Evolutionary conservation across 805 yeast species (phyloP), one percentile per base, ranked within the genome.

Genomic region (Cyberlindnera samutprakarnensis): DNA sequence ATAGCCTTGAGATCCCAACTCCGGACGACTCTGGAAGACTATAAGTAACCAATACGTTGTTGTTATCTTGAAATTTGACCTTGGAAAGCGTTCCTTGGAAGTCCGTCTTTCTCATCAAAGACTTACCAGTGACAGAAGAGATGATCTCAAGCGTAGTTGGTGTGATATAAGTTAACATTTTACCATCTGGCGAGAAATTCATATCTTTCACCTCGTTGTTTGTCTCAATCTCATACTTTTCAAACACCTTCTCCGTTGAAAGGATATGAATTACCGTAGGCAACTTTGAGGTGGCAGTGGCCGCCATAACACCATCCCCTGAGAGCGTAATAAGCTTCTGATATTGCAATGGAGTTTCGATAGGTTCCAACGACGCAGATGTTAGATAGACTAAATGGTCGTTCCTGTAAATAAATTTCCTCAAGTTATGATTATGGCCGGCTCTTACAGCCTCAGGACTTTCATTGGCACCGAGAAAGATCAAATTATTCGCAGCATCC

Each of bases 391-490:
- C 70, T 50, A 83, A 62, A 54, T 83, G 92, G 25, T 80, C 82
- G 36, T 79, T 76, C 38, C 69, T 73, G 51, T 60, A 80, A 15
- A 64, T 64, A 46, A 72, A 82, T 50, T 80, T 79, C 40, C 94
- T 66, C 47, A 90, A 55, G 58, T 80, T 90, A 54, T 86, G 83
- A 32, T 51, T 51, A 41, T 67, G 64, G 32, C 75, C 79, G 49
- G 68, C 66, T 29, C 72, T 64, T 47, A 80, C 70, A 42, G 72
- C 64, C 27, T 66, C 66, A 3, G 75, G 59, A 34, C 75, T 70
- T 50, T 84, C 88, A 51, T 88, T 88, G 43, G 87, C 77, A 3
- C 96, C 96, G 21, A 81, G 65, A 28, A 83, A 59, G 17, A 87
- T 76, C 16, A 68, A 49, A 38, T 68, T 47, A 41, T 62, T 51